Evolutionary conservation across 163 green algal species (phyloP).

Genomic region (Volvox carteri): DNA sequence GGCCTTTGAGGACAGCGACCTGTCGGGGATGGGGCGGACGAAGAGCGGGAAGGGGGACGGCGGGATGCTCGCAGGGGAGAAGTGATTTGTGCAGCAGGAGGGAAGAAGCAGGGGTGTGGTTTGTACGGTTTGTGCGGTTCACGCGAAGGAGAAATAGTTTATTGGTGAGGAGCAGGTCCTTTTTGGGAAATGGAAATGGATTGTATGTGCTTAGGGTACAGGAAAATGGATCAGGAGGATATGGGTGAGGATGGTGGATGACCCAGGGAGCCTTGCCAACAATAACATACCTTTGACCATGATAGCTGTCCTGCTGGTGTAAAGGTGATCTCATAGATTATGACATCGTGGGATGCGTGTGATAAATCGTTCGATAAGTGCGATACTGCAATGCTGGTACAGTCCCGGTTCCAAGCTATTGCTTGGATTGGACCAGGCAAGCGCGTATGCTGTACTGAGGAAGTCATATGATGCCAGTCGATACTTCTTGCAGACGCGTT

Average conservation of each 20-base stretch:
- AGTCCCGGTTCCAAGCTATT: conserved; percentile 36
- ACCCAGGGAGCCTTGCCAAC: not conserved
- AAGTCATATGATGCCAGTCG: not conserved
- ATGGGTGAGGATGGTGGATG: no score
- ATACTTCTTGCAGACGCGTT: not conserved
- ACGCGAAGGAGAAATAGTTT: no score
- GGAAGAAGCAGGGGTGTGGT: no score
- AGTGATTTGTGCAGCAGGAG: no score
- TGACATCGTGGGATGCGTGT: no score
- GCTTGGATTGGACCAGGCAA: conserved; percentile 18
- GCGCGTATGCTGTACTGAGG: not conserved
- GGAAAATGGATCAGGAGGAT: no score
- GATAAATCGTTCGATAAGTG: not conserved
- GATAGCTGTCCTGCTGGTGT: not conserved
- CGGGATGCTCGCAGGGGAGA: no score
- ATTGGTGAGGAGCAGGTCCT: no score
- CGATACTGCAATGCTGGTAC: conserved; percentile 16
- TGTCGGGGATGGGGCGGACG: not conserved
- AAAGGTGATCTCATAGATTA: not conserved
- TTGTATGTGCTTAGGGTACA: no score
- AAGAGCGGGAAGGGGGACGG: no score
- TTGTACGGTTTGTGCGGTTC: no score
- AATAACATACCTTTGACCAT: conserved; percentile 8
- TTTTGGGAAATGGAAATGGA: no score
- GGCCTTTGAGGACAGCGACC: conserved; percentile 57